Evolutionary conservation across 2,329 filamentous ascomycete species (phyloP), one percentile per base, ranked within the genome.

Genomic region (Scolecobasidium constrictum): DNA sequence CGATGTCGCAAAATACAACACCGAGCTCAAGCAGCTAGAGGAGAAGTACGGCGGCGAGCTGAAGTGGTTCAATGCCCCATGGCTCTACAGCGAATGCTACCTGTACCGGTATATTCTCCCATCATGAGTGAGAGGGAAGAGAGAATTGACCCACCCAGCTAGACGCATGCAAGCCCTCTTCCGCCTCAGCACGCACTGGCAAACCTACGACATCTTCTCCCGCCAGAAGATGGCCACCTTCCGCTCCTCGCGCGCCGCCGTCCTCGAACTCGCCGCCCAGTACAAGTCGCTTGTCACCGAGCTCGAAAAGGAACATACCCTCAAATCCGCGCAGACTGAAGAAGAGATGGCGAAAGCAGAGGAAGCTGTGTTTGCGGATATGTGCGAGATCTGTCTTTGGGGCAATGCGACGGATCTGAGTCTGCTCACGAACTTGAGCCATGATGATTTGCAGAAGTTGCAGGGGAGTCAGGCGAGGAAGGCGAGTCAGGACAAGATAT

Each of bases 351-450:
- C 77, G 21, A 75, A 81, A 44, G 79, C 84, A 0, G 84, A 93
- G 57, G 77, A 78, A 56, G 63, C 88, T 1, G 67, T 95, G 19
- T 96, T 96, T 65, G 72, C 72, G 18, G 90, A 96, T 59, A 93
- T 96, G 83, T 88, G 82, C 62, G 86, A 95, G 68, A 92, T 95
- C 52, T 95, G 88, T 58, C 75, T 96, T 2, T 96, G 90, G 90
- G 90, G 90, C 9, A 96, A 96, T 60, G 92, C 90, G 2, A 96
- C 90, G 0, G 92, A 96, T 60, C 71, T 96, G 12, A 94, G 86
- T 0, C 80, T 96, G 16, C 71, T 96, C 43, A 94, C 88, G 0
- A 87, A 82, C 52, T 73, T 95, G 44, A 86, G 83, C 2, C 94
- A 94, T 61, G 88, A 95, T 54, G 92, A 96, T 56, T 93, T 98